Evolutionary conservation across 768 basidiomycete species (phyloP), one percentile per base, ranked within the genome.

Genomic region (Scleroderma citrinum): DNA sequence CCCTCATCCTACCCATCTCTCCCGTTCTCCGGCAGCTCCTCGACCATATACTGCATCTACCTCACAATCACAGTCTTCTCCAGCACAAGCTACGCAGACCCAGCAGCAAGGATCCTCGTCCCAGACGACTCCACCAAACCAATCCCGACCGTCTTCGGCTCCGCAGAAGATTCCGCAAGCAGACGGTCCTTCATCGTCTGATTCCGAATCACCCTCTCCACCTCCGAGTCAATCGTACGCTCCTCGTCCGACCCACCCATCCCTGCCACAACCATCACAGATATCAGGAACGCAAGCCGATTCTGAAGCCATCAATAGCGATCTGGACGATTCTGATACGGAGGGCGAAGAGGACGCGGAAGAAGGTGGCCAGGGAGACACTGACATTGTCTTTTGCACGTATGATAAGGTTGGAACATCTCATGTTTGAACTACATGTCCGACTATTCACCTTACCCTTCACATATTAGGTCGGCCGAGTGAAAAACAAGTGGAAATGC

Each of bases 401-500:
- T 98, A 96, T 64, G 96, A 99, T 66, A 98, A 98, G 83, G 95
- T 92, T 48, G 35, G 74, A 53, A 11, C 17, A 19, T 29, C 37
- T 48, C 21, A 21, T 45, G 11, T 24, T 48, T n/a, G 53, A 30
- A 38, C 46, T 29, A 44, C 11, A 37, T 2, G 2, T 3, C n/a
- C n/a, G 29, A 16, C 3, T 13, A 24, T 26, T 21, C 17, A 32
- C 26, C 29, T 43, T 49, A 55, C 16, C 52, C 44, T 16, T 13
- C 23, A 34, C 12, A 34, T 37, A 36, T 17, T 56, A 98, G 94
- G 95, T 98, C 31, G 92, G 94, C 38, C 80, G 96, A n/a, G 95
- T 98, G 21, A 99, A 98, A 72, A 98, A 96, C 73, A 99, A 98
- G 73, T 99, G 96, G 96, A 99, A 98, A 75, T 94, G 93, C 52